These are phyloP conservation scores for Suillus clintonianus DNA, from an alignment of 768 basidiomycete species.

Conservation along the genomic window DNA sequence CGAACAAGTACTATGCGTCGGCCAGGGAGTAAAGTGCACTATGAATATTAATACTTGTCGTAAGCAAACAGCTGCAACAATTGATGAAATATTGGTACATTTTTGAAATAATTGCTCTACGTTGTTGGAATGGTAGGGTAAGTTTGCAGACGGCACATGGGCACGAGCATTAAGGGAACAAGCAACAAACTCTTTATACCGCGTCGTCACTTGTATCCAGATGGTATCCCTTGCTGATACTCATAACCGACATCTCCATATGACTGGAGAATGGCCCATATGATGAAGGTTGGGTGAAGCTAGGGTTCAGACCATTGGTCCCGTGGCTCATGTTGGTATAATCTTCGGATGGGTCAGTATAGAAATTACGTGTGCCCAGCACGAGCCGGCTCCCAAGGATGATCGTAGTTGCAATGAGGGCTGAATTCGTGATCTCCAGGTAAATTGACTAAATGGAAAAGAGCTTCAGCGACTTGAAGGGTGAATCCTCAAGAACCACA, in stretches of 20 bases:
- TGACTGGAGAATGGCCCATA: neutral
- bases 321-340: neutral
- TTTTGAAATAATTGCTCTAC: neutral
- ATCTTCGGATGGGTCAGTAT: constrained; percentile 4
- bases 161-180: neutral
- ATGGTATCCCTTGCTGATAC: neutral
- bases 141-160: neutral
- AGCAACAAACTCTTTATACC: neutral
- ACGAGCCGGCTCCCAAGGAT: constrained; percentile 9
- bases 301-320: neutral
- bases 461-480: neutral
- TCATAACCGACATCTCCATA: neutral
- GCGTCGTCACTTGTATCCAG: neutral
- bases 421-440: constrained; percentile 9
- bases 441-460: constrained; percentile 1
- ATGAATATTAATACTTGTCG: neutral
- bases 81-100: neutral
- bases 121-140: neutral
- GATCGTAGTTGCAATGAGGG: constrained; percentile 3
- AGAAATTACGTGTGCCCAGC: constrained; percentile 8
- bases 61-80: neutral
- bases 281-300: neutral
- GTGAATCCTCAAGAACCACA: neutral
- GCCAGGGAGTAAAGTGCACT: neutral
- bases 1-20: neutral